phyloP scores from a whole-genome alignment of 441 rosid species.

The Francoa sonchifolia region DNA sequence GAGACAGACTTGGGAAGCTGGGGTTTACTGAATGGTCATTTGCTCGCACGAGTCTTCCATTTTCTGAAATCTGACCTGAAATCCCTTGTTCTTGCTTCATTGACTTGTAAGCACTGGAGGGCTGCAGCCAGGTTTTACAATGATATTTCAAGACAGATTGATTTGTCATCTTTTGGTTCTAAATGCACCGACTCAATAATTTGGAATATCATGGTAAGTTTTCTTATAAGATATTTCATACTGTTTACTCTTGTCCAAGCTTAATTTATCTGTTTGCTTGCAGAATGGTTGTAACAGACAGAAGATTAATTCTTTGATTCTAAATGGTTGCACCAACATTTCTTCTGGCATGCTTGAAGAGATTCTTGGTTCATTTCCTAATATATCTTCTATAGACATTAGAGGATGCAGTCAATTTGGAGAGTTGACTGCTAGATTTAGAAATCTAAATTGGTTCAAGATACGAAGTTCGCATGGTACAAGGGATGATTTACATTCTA shows the following conservation, averaged over 20 bases:
- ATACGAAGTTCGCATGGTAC: conserved; percentile 24
- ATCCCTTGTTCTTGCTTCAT: conserved; percentile 69
- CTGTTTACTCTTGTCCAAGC: too few relatives aligned
- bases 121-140: conserved; percentile 70
- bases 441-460: conserved; percentile 57
- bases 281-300: conserved; percentile 77
- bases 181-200: conserved; percentile 58
- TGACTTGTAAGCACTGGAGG: conserved; percentile 93
- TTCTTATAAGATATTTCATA: conserved; percentile 3
- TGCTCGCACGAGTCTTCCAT: conserved; percentile 79
- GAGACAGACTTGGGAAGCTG: conserved; percentile 40
- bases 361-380: conserved; percentile 47
- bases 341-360: conserved; percentile 60
- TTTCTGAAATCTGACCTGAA: conserved; percentile 66
- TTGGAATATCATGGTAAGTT: conserved; percentile 59
- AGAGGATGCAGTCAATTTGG: conserved; percentile 84
- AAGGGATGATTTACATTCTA: conserved; percentile 43
- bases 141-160: conserved; percentile 62
- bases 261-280: conserved; percentile 27
- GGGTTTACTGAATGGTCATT: conserved; percentile 76
- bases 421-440: conserved; percentile 46
- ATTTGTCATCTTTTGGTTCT: conserved; percentile 68
- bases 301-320: conserved; percentile 58
- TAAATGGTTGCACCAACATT: conserved; percentile 72
- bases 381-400: conserved; percentile 58